Conservation (phyloP, 768 basidiomycete genomes). For the Serendipita sp. region DNA sequence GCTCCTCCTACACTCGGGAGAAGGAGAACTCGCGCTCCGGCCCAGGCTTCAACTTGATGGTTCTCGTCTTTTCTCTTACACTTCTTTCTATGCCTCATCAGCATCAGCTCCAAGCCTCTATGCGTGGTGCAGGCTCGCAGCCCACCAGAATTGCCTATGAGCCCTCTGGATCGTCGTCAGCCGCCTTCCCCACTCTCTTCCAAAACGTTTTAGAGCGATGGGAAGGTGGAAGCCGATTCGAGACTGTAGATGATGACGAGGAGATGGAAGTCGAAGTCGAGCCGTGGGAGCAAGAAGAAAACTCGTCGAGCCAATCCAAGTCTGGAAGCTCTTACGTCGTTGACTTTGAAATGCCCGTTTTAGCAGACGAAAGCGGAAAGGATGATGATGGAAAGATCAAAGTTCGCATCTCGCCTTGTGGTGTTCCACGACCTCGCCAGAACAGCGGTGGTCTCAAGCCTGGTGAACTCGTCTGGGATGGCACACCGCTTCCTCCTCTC, state of each 20-base stretch:
- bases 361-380: not conserved
- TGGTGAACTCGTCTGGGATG: not conserved
- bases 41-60: constrained; percentile 6
- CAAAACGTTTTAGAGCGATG: constrained; percentile 3
- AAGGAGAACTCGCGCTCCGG: not conserved
- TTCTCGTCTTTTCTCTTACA: constrained; percentile 6
- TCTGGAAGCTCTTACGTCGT: not conserved
- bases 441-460: not conserved
- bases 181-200: constrained; percentile 1
- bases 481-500: not conserved
- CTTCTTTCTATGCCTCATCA: constrained; percentile 6
- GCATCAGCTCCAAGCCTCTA: not conserved
- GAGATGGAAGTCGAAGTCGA: not conserved
- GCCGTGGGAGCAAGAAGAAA: constrained; percentile 6
- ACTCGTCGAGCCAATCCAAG: not conserved
- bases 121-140: not conserved
- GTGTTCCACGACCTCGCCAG: constrained; percentile 5
- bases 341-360: constrained; percentile 3
- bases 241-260: not conserved
- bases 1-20: not conserved
- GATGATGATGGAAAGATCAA: constrained; percentile 6
- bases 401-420: constrained; percentile 5
- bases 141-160: constrained; percentile 2
- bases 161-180: not conserved
- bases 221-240: not conserved